A percentile compares a stretch with the other conserved stretches of the same genome.
Conservation (phyloP, 2,329 filamentous ascomycete species). For the Xylariaceae sp. region DNA sequence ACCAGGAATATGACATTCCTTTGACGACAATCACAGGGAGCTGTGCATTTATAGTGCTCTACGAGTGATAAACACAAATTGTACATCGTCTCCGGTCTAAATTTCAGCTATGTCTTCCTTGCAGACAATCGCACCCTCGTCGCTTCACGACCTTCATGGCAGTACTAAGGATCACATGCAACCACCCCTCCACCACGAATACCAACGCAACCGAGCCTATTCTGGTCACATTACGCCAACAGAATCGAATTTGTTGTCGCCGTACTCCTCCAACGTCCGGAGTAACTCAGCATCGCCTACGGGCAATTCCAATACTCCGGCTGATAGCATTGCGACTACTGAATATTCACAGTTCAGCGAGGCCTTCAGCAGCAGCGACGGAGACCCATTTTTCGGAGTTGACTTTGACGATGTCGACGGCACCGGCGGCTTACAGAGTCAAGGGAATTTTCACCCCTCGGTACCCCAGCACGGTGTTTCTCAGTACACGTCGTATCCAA, state of each 20-base stretch:
- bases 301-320: conserved; percentile 40
- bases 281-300: conserved; percentile 37
- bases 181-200: conserved; percentile 29
- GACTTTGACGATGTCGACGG: conserved; percentile 42
- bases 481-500: conserved; percentile 30
- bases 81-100: conserved; percentile 13
- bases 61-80: conserved; percentile 32
- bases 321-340: conserved; percentile 43
- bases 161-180: conserved; percentile 21
- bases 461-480: conserved; percentile 8
- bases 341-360: conserved; percentile 49
- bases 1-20: conserved; percentile 21
- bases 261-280: conserved; percentile 38
- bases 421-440: conserved; percentile 11
- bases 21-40: conserved; percentile 17
- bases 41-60: conserved; percentile 16
- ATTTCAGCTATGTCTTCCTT: conserved; percentile 39
- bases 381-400: conserved; percentile 48
- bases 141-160: conserved; percentile 33
- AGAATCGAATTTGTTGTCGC: conserved; percentile 37
- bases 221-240: conserved; percentile 29
- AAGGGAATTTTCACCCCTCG: conserved; percentile 1
- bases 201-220: conserved; percentile 17
- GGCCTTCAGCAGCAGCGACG: conserved; percentile 36
- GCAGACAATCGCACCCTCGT: conserved; percentile 37